Base-by-base conservation (phyloP, 108 stramenopile genomes). In the Skeletonema marinoi region DNA sequence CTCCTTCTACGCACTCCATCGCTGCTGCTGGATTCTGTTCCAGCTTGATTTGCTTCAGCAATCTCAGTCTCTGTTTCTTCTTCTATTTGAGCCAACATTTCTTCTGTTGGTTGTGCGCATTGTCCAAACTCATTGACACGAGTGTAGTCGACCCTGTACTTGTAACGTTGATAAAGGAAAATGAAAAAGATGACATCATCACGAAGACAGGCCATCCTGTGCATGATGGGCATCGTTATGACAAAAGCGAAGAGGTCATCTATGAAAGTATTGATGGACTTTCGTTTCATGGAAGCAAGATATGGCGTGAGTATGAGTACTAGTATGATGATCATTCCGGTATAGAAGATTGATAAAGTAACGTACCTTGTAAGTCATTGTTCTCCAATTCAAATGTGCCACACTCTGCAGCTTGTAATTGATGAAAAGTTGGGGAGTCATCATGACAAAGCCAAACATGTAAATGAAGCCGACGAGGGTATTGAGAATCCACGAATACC, bases 381-480 rank as follows among this genome's bases (percentile, higher is more conserved):
- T 89, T 21, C 91, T 68, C 93, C 92, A 94, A 60, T 95, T 95
- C 64, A 96, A 70, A 75, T 96, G 94, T 3, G 94, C 93, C 16
- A 96, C 94, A 61, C 86, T 87, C 80, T 93, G 85, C 42, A 95
- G 79, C 74, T 92, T 92, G 88, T 95, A 95, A 68, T 96, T 96
- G 86, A 96, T 95, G 88, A 90, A 96, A 13, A 96, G 78, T 87
- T 97, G 96, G 3, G 96, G 96, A 32, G 92, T 94, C 95, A 97
- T 94, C 84, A 96, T 86, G 19, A 97, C 93, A 66, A 96, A 96
- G 1, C 93, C 96, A 60, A 97, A 94, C 72, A 93, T 89, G 80
- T 96, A 97, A 42, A 97, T 94, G 66, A 90, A 96, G 3, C 91
- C 88, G 31, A 90, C 87, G 3, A 88, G 70, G 17, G 80, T 85